Evolutionary conservation across 805 yeast genomes (phyloP), one percentile per base, ranked within the genome.

Genomic region (Dipodascopsis uninucleata): DNA sequence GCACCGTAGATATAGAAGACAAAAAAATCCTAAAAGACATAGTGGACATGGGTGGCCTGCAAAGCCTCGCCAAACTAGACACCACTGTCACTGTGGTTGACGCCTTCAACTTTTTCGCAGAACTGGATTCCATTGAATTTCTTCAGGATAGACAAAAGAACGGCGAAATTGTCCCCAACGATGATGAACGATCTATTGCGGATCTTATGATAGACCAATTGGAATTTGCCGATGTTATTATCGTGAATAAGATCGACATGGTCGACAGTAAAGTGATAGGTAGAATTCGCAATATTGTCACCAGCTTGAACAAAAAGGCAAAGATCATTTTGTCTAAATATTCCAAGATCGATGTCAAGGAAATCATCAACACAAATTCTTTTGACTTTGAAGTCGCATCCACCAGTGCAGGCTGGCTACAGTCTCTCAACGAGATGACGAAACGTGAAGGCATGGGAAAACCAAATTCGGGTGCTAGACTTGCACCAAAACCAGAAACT

Each of bases 21-120:
- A 21, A 22, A n/a, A 36, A 31, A 21, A 24, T 36, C 14, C 7
- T 22, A 36, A 36, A 36, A 22, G 40, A 21, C 17, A 31, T 71
- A 12, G 56, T 66, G 12, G 54, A 61, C 1, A 45, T 65, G 28
- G 76, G 76, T 3, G 76, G 77, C 0, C 56, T 72, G 4, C 58
- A 66, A 32, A 65, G 67, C 28, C 45, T 72, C 3, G 63, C 74
- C 14, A 54, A 58, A 32, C 58, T 72, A 21, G 76, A 72, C 48
- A 71, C 75, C 7, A 67, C 73, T 52, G 76, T 72, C 16, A 72
- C 76, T 1, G 73, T 72, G 20, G 59, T 72, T 20, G 76, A 72
- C 55, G 68, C 71, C 3, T 52, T 66, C 17, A 71, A 70, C 44
- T 71, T 72, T 44, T 47, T 67, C 2, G 39, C 61, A n/a, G 69